Evolutionary conservation across 2,329 filamentous ascomycete genomes (phyloP), one percentile per base, ranked within the genome.

Genomic region (Aspergillus sp.): DNA sequence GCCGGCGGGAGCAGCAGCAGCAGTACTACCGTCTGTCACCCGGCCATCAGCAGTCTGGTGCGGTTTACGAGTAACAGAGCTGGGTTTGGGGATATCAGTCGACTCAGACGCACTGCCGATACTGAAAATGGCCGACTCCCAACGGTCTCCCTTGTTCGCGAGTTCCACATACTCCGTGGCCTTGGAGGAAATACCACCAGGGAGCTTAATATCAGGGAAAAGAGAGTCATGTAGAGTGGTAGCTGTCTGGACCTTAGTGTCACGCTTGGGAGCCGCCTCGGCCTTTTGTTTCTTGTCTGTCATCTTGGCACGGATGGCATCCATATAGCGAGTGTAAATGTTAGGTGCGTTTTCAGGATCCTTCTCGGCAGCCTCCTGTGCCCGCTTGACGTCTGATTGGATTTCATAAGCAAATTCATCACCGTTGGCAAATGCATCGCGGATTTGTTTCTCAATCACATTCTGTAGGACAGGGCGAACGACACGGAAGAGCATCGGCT

Each of bases 111-210:
- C 90, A 35, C 72, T 78, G 38, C 93, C 91, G 56, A 97, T 85
- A 47, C 82, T 85, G 74, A 98, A 98, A 59, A 98, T 82, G 7
- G 91, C 89, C 48, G 87, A 94, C 75, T 95, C 86, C 93, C 93
- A 98, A 67, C 83, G 85, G 44, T 95, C 87, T 41, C 93, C 93
- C 80, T 93, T 89, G 54, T 75, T 76, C 7, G 91, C 88, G 45
- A 95, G 77, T 19, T 96, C 82, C 72, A 83, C 88, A 78, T 94
- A 97, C 68, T 95, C 89, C 26, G 88, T 94, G 7, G 91, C 90
- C 80, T 95, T 96, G 72, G 82, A 84, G 56, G 87, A 93, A 65
- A 96, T 91, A 43, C 90, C 90, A 29, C 87, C 87, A 27, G 90
- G 90, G 5, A 98, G 77, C 45, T 83, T 78, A 62, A 98, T 84